These are phyloP conservation scores for Wallemia hederae DNA, from an alignment of 1,284 basidiomycete genomes.

Conservation along the genomic window DNA sequence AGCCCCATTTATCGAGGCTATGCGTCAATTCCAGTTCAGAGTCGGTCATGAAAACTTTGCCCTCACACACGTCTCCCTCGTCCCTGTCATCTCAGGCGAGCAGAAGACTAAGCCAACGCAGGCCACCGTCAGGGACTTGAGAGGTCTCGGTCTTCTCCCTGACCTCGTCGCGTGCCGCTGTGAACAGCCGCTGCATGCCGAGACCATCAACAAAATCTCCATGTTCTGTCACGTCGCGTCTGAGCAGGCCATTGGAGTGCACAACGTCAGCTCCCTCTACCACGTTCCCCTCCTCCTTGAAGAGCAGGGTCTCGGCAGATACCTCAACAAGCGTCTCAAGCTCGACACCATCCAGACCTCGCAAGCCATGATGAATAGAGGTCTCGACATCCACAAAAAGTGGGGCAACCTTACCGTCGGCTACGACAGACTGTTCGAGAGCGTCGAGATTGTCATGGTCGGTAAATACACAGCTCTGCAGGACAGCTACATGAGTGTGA, in stretches of 20 bases:
- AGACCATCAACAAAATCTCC: conserved; percentile 82
- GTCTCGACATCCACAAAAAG: conserved; percentile 31
- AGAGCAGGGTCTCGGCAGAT: conserved; percentile 68
- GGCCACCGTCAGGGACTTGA: conserved; percentile 75
- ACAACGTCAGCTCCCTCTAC: conserved; percentile 89
- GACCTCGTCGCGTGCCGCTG: conserved; percentile 79
- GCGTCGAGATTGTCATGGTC: conserved; percentile 68
- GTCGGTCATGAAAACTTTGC: conserved; percentile 95
- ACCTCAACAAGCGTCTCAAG: conserved; percentile 51
- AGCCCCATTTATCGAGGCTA: conserved; percentile 89
- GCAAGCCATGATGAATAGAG: conserved; percentile 28
- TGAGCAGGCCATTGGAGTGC: conserved; percentile 84
- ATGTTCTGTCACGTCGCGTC: conserved; percentile 96
- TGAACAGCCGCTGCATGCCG: conserved; percentile 32
- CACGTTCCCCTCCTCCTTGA: conserved; percentile 82
- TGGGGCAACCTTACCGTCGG: conserved; percentile 63
- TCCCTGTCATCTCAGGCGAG: conserved; percentile 91
- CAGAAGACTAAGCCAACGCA: conserved; percentile 99
- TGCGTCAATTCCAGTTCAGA: conserved; percentile 98
- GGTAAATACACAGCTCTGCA: conserved; percentile 94
- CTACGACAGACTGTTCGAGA: conserved; percentile 73
- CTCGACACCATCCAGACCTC: conserved; percentile 31
- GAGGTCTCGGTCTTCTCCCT: conserved; percentile 73
- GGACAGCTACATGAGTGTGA: conserved; percentile 96
- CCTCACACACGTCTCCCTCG: conserved; percentile 87